phyloP scores from a whole-genome alignment of 345 rosid genomes.

The Populus davidiana region DNA sequence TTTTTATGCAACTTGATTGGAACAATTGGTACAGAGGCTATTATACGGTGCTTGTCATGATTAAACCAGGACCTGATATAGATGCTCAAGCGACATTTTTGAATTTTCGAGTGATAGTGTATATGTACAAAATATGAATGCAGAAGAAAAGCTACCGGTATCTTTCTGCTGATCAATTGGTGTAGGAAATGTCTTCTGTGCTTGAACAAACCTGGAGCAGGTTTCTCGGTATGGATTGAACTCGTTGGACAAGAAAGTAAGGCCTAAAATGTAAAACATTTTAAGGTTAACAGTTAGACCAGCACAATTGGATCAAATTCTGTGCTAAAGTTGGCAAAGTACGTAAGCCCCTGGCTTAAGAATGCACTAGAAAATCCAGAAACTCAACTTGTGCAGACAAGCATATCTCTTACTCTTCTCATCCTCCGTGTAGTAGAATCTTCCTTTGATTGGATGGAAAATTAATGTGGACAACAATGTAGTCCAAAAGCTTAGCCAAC shows the following conservation, averaged over 20 bases:
- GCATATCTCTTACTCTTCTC: not conserved
- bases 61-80: not conserved
- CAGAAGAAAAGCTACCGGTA: conserved; percentile 38
- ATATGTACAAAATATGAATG: not conserved
- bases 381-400: not conserved
- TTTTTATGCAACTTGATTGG: not conserved
- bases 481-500: not conserved
- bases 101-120: not conserved
- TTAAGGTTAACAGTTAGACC: not conserved
- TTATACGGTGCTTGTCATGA: not conserved
- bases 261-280: conserved; percentile 37
- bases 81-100: not conserved
- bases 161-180: conserved; percentile 46
- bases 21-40: not conserved
- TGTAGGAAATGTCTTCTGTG: conserved; percentile 54
- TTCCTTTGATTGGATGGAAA: not conserved
- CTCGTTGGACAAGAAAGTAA: conserved; percentile 60
- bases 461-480: not conserved
- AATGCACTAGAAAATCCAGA: not conserved
- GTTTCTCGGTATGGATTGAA: conserved; percentile 53
- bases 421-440: not conserved
- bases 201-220: conserved; percentile 49
- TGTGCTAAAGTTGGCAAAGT: not conserved
- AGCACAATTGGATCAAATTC: not conserved
- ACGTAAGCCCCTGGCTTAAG: not conserved